phyloP scores from a whole-genome alignment of 2,329 filamentous ascomycete species.

The Fusarium goolgardi region DNA sequence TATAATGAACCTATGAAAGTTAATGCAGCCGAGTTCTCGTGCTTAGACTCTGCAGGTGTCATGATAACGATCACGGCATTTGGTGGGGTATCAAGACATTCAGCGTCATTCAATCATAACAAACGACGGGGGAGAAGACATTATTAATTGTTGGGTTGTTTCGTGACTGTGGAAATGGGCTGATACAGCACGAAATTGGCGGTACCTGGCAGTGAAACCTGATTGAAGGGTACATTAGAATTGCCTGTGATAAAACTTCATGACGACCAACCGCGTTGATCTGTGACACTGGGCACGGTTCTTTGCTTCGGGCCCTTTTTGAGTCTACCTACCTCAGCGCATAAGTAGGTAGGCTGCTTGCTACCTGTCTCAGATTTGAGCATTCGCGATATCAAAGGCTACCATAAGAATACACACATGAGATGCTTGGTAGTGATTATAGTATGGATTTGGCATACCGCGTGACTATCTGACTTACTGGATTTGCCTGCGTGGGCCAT shows the following conservation, averaged over 20 bases:
- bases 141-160: neutral
- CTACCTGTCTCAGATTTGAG: neutral
- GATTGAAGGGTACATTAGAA: neutral
- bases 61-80: constrained; percentile 28
- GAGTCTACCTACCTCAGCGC: neutral
- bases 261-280: constrained; percentile 13
- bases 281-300: constrained; percentile 10
- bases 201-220: neutral
- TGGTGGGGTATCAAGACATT: constrained; percentile 36
- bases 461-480: neutral
- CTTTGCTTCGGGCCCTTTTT: constrained; percentile 20
- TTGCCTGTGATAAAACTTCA: constrained; percentile 9
- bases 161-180: neutral
- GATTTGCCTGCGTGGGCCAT: neutral
- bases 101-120: constrained; percentile 12
- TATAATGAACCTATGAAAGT: neutral
- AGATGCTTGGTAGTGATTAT: neutral
- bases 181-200: neutral
- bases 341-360: neutral
- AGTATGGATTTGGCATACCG: neutral
- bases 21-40: constrained; percentile 5
- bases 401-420: neutral
- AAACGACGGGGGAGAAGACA: constrained; percentile 10
- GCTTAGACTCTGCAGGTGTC: constrained; percentile 17
- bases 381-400: neutral